Evolutionary conservation across 805 yeast species (phyloP).

Genomic region (Cyberlindnera sargentensis): DNA sequence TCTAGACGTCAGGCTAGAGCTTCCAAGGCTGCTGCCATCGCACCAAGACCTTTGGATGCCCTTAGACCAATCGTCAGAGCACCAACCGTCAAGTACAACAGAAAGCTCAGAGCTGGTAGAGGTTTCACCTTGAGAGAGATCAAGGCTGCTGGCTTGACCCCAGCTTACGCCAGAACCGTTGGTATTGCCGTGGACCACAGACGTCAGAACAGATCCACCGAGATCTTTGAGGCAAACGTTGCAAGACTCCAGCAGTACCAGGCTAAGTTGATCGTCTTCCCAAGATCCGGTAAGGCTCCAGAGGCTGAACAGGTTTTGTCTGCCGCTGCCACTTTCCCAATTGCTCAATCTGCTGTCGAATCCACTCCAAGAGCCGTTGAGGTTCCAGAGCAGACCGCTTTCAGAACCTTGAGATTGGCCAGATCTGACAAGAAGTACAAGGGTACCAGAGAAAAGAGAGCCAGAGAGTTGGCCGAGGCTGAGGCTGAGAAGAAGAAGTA

Average conservation of each 20-base stretch:
- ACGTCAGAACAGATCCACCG: constrained; percentile 97
- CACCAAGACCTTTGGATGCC: constrained; percentile 96
- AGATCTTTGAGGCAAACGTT: constrained; percentile 90
- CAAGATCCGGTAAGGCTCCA: constrained; percentile 79
- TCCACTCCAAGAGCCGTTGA: constrained; percentile 82
- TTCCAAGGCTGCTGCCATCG: constrained; percentile 86
- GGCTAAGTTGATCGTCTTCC: constrained; percentile 93
- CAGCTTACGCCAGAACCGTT: constrained; percentile 95
- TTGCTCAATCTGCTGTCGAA: constrained; percentile 69
- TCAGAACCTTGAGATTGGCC: constrained; percentile 91
- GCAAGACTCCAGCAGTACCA: constrained; percentile 95
- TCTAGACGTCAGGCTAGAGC: constrained; percentile 95
- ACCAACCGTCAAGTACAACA: constrained; percentile 98
- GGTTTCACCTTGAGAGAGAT: constrained; percentile 98
- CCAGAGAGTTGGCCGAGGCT: constrained; percentile 95
- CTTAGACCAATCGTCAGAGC: constrained; percentile 98
- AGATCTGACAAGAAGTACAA: constrained; percentile 88
- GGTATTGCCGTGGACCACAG: constrained; percentile 99
- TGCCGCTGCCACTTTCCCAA: constrained; percentile 82
- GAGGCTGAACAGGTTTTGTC: constrained; percentile 74
- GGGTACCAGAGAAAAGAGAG: constrained; percentile 98
- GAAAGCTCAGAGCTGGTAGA: constrained; percentile 99
- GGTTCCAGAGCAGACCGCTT: constrained; percentile 67
- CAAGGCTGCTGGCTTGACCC: constrained; percentile 92
- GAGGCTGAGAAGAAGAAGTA: constrained; percentile 99